phyloP scores from a whole-genome alignment of 75 land plant genomes.

The Pinus albicaulis region DNA sequence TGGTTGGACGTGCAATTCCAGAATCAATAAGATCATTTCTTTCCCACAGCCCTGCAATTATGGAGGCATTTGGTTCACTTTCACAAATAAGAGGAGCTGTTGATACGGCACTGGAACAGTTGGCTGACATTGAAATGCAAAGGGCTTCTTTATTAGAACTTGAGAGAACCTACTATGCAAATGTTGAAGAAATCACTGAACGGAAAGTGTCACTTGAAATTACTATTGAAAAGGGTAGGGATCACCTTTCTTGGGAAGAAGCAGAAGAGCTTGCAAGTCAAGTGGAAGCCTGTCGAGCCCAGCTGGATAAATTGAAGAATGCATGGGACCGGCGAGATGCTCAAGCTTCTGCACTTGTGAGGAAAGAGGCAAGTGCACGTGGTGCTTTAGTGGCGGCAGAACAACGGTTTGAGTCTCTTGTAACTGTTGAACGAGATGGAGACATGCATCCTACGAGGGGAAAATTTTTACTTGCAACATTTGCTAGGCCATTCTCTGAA shows the following conservation, averaged over 20 bases:
- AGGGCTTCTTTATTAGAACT: slow-evolving; percentile 63
- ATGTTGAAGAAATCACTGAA: slow-evolving; percentile 73
- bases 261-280: slow-evolving; percentile 91
- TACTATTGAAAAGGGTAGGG: slow-evolving; percentile 75
- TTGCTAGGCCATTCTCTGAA: slow-evolving; percentile 67
- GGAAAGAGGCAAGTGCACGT: slow-evolving; percentile 45
- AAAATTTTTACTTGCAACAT: slow-evolving; percentile 44
- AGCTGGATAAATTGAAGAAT: slow-evolving; percentile 73
- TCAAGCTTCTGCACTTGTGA: slow-evolving; percentile 43
- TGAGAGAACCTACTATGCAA: slow-evolving; percentile 62
- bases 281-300: slow-evolving; percentile 77
- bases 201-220: slow-evolving; percentile 69
- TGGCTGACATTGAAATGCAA: slow-evolving; percentile 63
- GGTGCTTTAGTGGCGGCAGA: slow-evolving; percentile 54
- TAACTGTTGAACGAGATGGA: slow-evolving; percentile 34
- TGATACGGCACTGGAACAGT: slow-evolving; percentile 76
- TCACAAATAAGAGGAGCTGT: slow-evolving; percentile 81
- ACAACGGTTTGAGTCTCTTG: slow-evolving; percentile 45
- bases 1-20: slow-evolving; percentile 67
- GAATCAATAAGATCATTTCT: slow-evolving; percentile 62
- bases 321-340: slow-evolving; percentile 75
- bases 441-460: slow-evolving; percentile 51
- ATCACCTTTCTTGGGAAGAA: slow-evolving; percentile 96
- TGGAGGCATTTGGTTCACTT: slow-evolving; percentile 83
- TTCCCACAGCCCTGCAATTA: slow-evolving; percentile 68